Evolutionary conservation across 2,329 filamentous ascomycete species (phyloP), one percentile per base, ranked within the genome.

Genomic region (Fusarium napiforme): DNA sequence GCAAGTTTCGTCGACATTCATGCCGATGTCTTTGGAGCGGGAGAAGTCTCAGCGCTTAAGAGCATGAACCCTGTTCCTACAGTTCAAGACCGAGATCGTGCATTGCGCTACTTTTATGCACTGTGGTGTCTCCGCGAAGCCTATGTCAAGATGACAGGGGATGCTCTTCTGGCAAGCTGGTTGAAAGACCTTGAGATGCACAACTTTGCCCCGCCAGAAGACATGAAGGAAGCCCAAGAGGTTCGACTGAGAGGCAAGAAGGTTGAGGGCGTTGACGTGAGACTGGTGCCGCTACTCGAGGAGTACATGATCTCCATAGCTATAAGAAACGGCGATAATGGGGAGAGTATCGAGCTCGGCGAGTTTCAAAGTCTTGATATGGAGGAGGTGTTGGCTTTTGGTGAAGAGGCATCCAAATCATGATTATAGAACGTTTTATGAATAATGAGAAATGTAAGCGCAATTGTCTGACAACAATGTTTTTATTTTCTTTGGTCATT

Each of bases 81-180:
- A 32, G 50, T 49, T 32, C 52, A 55, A 18, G 67, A 69, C 36
- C 66, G 63, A 23, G 91, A 92, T 67, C 86, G 83, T 28, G 91
- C 91, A 78, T 83, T 95, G 34, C 86, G 92, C 9, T 86, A 88
- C 60, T 96, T 96, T 79, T 96, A 95, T 79, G 88, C 92, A 2
- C 89, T 93, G 67, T 96, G 93, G 91, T 93, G 92, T 80, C 87
- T 94, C 80, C 91, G 93, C 75, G 93, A 96, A 83, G 91, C 93
- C 2, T 95, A 93, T 79, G 91, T 95, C 81, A 96, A 95, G 87
- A 90, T 96, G 84, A 93, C 92, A 36, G 93, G 93, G 32, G 92
- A 95, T 77, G 93, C 92, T 1, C 85, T 96, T 65, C 84, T 95
- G 14, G 93, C 93, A 1, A 85, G 85, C 8, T 96, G 93, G 93